Percentiles rank a stretch among this genome's conserved stretches.
Evolutionary conservation across 2,329 filamentous ascomycete genomes (phyloP).

Genomic region (Fusarium azukiicola): DNA sequence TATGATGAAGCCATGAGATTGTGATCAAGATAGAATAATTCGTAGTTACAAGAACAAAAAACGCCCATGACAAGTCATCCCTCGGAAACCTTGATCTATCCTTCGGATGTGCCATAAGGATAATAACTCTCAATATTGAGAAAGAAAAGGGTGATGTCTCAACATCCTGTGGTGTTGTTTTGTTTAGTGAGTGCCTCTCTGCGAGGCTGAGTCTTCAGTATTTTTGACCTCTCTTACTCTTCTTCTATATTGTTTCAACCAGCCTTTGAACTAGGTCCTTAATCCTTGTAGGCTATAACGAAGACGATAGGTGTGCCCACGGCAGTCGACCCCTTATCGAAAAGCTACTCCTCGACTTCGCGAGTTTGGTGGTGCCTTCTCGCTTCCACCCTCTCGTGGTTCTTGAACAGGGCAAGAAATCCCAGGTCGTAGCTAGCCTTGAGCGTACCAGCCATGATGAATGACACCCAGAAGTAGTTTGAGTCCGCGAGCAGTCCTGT

Average conservation of each 20-base stretch:
- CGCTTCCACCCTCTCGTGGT: constrained; percentile 43
- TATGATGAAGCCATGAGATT: constrained; percentile 19
- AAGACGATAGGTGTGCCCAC: background rate
- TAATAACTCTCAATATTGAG: background rate
- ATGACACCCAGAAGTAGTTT: constrained; percentile 80
- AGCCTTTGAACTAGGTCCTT: background rate
- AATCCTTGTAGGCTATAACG: background rate
- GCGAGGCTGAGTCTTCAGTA: background rate
- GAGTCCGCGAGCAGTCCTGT: constrained; percentile 81
- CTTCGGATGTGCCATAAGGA: too few species aligned
- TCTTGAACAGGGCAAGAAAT: constrained; percentile 66
- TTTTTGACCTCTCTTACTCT: background rate
- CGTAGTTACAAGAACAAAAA: background rate
- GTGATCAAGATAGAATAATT: background rate
- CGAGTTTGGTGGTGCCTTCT: background rate
- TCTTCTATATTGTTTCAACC: background rate
- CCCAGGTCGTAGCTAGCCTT: constrained; percentile 82
- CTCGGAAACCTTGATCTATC: background rate
- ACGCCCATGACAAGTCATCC: background rate
- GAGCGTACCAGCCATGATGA: constrained; percentile 80
- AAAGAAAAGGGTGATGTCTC: background rate
- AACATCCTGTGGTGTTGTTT: background rate
- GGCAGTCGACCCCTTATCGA: background rate
- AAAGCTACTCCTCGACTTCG: background rate
- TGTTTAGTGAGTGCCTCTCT: background rate